Conservation (phyloP, 306 rosid species). For the Begonia fuchsioides region DNA sequence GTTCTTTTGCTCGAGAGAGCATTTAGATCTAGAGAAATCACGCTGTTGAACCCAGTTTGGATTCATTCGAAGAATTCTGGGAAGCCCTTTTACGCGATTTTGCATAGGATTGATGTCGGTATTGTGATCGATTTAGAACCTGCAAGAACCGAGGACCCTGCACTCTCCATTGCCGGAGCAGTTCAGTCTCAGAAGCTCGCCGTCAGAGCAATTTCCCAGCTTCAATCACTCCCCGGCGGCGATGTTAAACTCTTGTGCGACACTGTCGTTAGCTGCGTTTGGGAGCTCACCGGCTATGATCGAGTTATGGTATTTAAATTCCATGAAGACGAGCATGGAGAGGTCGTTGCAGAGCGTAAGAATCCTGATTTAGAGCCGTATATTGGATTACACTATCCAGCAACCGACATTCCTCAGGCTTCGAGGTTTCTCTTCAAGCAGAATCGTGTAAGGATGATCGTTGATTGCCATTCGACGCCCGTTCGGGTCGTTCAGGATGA, state of each 20-base stretch:
- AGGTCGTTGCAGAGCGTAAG: conserved; percentile 86
- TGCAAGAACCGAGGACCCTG: conserved; percentile 75
- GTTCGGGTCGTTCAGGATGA: conserved; percentile 66
- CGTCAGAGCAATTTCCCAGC: conserved; percentile 68
- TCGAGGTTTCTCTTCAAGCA: conserved; percentile 95
- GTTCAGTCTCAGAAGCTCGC: conserved; percentile 96
- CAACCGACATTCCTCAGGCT: conserved; percentile 94
- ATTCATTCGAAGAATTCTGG: conserved; percentile 64
- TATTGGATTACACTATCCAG: conserved; percentile 88
- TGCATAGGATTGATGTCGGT: conserved; percentile 80
- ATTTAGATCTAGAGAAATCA: conserved; percentile 68
- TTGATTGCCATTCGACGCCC: conserved; percentile 61
- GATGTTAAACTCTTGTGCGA: conserved; percentile 65
- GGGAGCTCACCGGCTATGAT: conserved; percentile 77
- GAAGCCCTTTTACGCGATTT: conserved; percentile 79
- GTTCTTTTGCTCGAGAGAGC: conserved; percentile 52
- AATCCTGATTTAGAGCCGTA: conserved; percentile 81
- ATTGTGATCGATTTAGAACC: conserved; percentile 91
- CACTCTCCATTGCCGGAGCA: conserved; percentile 90
- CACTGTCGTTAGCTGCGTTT: conserved; percentile 67
- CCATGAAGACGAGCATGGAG: conserved; percentile 97
- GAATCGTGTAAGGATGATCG: conserved; percentile 94
- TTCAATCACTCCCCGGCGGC: conserved; percentile 83
- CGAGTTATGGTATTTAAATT: conserved; percentile 93
- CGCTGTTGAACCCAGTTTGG: conserved; percentile 80